A percentile compares a stretch with the other conserved stretches of the same genome.
Evolutionary conservation across 108 stramenopile genomes (phyloP).

Genomic region (Cyclotella choctawhatcheeana): DNA sequence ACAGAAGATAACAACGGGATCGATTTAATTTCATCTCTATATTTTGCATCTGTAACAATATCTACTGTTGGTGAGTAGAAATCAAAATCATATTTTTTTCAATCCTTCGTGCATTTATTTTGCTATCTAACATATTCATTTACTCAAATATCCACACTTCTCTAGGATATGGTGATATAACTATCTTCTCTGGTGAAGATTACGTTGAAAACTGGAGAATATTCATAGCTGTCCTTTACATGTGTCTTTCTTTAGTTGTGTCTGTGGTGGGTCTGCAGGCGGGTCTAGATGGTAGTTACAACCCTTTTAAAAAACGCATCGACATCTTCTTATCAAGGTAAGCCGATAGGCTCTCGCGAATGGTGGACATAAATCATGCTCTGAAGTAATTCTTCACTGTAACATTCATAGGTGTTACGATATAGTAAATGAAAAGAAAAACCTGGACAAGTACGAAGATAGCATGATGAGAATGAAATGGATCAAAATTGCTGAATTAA

Average conservation of each 20-base stretch:
- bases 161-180: slow-evolving; percentile 60
- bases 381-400: neutral
- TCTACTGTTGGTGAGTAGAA: too few species aligned
- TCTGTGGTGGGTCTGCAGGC: slow-evolving; percentile 47
- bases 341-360: neutral
- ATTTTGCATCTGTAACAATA: slow-evolving; percentile 53
- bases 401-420: slow-evolving; percentile 3
- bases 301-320: slow-evolving; percentile 15
- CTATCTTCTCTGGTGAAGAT: slow-evolving; percentile 19
- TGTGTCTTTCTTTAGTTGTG: slow-evolving; percentile 51
- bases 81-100: too few species aligned
- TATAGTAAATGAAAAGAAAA: slow-evolving; percentile 19
- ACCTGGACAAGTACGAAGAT: slow-evolving; percentile 30
- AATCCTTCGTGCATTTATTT: too few species aligned
- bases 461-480: slow-evolving; percentile 41
- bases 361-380: too few species aligned
- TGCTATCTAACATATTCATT: too few species aligned
- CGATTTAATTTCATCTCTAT: slow-evolving; percentile 42
- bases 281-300: slow-evolving; percentile 27
- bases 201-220: slow-evolving; percentile 36
- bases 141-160: too few species aligned
- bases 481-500: slow-evolving; percentile 14
- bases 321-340: neutral
- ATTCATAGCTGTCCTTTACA: slow-evolving; percentile 58
- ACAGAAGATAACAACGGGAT: neutral